Conservation (phyloP, 1,139 yeast genomes). For the Suhomyces bolitotheri region DNA sequence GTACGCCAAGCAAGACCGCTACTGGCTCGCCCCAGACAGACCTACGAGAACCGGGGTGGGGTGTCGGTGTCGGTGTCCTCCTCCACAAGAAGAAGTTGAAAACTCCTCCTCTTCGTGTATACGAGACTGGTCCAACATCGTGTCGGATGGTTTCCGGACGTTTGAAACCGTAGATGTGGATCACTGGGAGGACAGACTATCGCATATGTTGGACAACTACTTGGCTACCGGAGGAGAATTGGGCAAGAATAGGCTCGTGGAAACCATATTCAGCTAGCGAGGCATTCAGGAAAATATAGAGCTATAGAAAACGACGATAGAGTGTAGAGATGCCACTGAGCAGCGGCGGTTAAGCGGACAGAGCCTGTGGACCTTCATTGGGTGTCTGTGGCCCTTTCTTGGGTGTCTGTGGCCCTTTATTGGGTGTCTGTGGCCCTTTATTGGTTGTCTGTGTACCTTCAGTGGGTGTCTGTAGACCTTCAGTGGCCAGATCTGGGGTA, state of each 20-base stretch:
- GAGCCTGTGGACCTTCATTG: no score
- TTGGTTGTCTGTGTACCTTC: no score
- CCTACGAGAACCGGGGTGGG: conserved; percentile 64
- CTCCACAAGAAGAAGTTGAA: conserved; percentile 51
- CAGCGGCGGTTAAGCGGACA: no score
- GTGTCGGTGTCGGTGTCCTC: conserved; percentile 83
- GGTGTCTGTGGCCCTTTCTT: no score
- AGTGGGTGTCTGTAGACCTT: no score
- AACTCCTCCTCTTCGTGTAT: conserved; percentile 55
- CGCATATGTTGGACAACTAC: conserved; percentile 25
- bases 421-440: no score
- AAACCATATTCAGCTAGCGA: conserved; percentile 5
- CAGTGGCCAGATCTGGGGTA: no score
- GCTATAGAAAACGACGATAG: no score
- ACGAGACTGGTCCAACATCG: conserved; percentile 52
- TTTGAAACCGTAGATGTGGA: conserved; percentile 34
- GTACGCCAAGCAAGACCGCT: conserved; percentile 23
- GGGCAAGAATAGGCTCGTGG: conserved; percentile 22
- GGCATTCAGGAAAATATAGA: no score
- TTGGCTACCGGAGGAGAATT: conserved; percentile 30
- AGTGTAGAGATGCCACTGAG: no score
- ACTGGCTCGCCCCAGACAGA: conserved; percentile 48
- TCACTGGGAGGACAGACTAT: conserved; percentile 33
- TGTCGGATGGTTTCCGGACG: conserved; percentile 34
- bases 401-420: no score